These are phyloP conservation scores for Hirsutella minnesotensis DNA, from an alignment of 2,329 filamentous ascomycete species.

Conservation along the genomic window DNA sequence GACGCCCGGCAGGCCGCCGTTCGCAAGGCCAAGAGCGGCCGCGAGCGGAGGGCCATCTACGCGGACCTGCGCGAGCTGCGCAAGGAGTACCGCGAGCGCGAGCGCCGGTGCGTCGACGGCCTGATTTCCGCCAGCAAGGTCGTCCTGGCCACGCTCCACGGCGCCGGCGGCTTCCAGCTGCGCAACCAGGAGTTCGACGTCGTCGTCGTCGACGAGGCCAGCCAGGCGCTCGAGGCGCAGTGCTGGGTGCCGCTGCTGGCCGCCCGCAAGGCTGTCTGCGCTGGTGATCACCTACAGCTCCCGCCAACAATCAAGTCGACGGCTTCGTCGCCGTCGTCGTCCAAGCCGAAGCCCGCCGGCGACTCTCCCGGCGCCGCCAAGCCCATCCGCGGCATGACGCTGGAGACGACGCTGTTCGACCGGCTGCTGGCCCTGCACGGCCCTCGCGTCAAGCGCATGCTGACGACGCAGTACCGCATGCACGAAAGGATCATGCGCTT, in stretches of 20 bases:
- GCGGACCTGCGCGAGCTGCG: constrained; percentile 72
- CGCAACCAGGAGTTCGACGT: constrained; percentile 77
- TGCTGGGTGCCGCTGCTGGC: constrained; percentile 86
- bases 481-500: constrained; percentile 93
- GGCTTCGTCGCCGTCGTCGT: constrained; percentile 45
- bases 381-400: constrained; percentile 41
- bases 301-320: constrained; percentile 87
- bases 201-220: constrained; percentile 91
- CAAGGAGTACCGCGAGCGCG: constrained; percentile 78
- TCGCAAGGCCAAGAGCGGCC: constrained; percentile 71
- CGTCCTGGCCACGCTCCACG: constrained; percentile 85
- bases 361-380: constrained; percentile 20
- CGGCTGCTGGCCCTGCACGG: constrained; percentile 75
- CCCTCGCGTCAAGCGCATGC: constrained; percentile 75
- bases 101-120: constrained; percentile 67
- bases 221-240: constrained; percentile 89
- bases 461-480: constrained; percentile 97
- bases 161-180: constrained; percentile 76
- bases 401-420: constrained; percentile 92
- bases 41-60: constrained; percentile 73
- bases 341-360: constrained; percentile 29
- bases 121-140: constrained; percentile 71
- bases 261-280: constrained; percentile 76
- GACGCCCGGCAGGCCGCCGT: constrained; percentile 83
- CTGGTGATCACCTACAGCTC: constrained; percentile 87